Evolutionary conservation across 1,284 basidiomycete species (phyloP).

Genomic region (Sphagnurus paluster): DNA sequence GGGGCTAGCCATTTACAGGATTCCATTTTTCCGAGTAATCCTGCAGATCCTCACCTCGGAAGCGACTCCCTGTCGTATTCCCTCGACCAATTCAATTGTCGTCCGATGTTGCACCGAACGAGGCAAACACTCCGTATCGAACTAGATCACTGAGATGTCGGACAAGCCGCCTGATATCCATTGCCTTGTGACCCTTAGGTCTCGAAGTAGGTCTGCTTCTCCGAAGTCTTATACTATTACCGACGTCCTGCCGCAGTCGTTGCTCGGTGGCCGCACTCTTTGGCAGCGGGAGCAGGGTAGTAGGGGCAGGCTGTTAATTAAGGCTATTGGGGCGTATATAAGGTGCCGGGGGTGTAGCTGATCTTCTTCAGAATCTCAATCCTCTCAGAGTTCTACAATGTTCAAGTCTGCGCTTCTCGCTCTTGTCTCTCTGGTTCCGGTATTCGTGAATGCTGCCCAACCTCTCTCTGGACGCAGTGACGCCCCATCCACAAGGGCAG

Average conservation of each 20-base stretch:
- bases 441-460: too few relatives aligned
- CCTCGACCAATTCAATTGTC: constrained; percentile 2
- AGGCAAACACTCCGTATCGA: constrained; percentile 6
- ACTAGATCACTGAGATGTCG: constrained; percentile 9
- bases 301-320: too few relatives aligned
- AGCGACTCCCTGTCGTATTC: constrained; percentile 4
- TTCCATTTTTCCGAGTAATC: constrained; percentile 8
- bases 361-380: constrained; percentile 9
- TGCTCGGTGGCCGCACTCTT: constrained; percentile 42
- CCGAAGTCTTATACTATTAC: constrained; percentile 21
- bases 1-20: background rate
- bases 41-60: background rate
- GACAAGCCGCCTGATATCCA: constrained; percentile 20
- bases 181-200: constrained; percentile 28
- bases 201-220: too few relatives aligned
- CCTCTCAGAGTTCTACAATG: constrained; percentile 32
- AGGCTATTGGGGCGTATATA: constrained; percentile 12
- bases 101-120: constrained; percentile 30
- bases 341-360: constrained; percentile 2
- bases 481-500: constrained; percentile 30
- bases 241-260: constrained; percentile 46
- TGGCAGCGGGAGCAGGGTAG: constrained; percentile 13
- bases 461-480: too few relatives aligned
- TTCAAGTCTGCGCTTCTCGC: too few relatives aligned
- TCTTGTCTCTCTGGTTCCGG: too few relatives aligned